phyloP scores from a whole-genome alignment of 2,329 filamentous ascomycete genomes.

The Aulographum hederae region DNA sequence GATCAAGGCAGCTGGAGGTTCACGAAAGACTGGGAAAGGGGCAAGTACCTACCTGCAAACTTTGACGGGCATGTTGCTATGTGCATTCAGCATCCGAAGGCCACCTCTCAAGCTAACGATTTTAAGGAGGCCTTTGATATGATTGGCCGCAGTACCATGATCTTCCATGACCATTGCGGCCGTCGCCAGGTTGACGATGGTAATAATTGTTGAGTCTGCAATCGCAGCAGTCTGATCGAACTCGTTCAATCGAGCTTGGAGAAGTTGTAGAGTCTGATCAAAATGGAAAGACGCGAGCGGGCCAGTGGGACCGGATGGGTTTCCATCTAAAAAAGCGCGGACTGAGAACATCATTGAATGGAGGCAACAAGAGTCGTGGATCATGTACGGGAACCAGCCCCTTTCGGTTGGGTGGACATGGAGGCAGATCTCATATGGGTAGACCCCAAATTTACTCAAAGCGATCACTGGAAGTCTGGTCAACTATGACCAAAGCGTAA shows the following conservation, averaged over 20 bases:
- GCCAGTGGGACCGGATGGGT: not conserved
- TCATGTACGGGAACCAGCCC: constrained; percentile 1
- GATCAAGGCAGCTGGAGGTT: constrained; percentile 1
- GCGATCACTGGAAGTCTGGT: too few species aligned
- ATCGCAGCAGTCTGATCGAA: constrained; percentile 1
- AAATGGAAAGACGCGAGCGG: too few species aligned
- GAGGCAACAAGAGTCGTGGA: constrained; percentile 1
- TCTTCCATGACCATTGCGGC: not conserved
- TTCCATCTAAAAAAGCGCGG: constrained; percentile 1
- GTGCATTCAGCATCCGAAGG: not conserved
- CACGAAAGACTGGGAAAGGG: constrained; percentile 1
- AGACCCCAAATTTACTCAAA: constrained; percentile 1
- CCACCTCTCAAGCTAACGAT: not conserved
- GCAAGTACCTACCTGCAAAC: not conserved
- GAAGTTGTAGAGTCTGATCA: constrained; percentile 1
- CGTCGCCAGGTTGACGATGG: not conserved
- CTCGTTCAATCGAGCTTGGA: constrained; percentile 1
- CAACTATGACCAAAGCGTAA: too few species aligned
- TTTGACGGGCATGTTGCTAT: not conserved
- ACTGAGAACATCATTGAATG: constrained; percentile 1
- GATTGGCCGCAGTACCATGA: not conserved
- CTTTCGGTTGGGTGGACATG: not conserved
- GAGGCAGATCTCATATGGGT: constrained; percentile 1
- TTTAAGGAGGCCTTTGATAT: not conserved
- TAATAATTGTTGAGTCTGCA: not conserved